Evolutionary conservation across 2,329 filamentous ascomycete genomes (phyloP).

Genomic region (Colletotrichum sp.): DNA sequence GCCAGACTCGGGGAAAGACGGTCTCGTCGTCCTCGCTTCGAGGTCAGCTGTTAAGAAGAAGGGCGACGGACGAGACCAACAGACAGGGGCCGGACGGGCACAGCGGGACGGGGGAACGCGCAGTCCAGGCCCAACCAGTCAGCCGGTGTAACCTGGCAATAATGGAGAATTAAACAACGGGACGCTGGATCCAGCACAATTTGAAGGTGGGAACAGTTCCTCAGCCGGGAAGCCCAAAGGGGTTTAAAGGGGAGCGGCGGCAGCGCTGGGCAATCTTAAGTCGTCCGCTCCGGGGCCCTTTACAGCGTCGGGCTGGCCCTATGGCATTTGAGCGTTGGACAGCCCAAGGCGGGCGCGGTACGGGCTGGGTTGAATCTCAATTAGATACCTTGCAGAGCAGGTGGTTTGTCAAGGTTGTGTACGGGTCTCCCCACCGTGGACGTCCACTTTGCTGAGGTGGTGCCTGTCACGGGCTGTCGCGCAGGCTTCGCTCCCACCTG

Average conservation of each 20-base stretch:
- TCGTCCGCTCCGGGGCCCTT: background rate
- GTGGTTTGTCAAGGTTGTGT: background rate
- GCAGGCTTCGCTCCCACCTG: background rate
- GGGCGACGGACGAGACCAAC: background rate
- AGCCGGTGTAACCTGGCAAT: conserved; percentile 11
- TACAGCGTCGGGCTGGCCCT: background rate
- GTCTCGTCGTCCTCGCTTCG: background rate
- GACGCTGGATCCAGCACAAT: conserved; percentile 7
- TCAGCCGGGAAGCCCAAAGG: background rate
- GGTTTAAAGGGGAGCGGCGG: background rate
- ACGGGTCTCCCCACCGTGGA: background rate
- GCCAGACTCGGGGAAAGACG: background rate
- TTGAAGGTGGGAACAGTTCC: background rate
- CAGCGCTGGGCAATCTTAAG: background rate
- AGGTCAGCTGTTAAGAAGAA: background rate
- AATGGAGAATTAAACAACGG: conserved; percentile 6
- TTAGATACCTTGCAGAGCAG: background rate
- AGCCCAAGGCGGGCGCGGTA: background rate
- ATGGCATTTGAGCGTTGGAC: background rate
- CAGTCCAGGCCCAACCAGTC: conserved; percentile 9
- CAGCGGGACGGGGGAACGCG: background rate
- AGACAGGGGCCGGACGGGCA: background rate
- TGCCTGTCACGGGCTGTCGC: conserved; percentile 2
- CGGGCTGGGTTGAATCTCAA: background rate
- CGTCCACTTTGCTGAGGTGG: background rate